Base-by-base conservation (phyloP, 208 protist genomes). In the Herpetomonas samuelpessoai region DNA sequence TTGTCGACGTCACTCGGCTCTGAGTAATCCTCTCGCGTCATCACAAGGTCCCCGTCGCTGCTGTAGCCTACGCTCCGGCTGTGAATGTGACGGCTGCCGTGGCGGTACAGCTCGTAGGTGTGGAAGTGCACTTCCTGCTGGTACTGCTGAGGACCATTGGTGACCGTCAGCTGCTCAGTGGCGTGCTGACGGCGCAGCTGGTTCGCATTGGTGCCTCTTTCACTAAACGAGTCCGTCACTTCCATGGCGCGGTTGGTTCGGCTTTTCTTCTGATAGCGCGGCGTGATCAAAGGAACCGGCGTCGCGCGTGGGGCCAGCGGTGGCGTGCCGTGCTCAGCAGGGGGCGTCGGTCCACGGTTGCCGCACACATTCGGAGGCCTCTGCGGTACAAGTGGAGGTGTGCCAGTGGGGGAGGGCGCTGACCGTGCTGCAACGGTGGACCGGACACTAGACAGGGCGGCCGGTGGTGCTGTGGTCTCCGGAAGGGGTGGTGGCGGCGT, bases 11-110 rank as follows among this genome's bases (percentile, higher is more conserved):
- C 85, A 62, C 84, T 91, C 3, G 82, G 60, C 59, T 95, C 84
- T 25, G 82, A 91, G 57, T 84, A 69, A 28, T 89, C 81, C 50
- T 95, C 88, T 30, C 82, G 75, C 9, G 49, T 81, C 67, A 95
- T 70, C 26, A 95, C 79, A 51, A 95, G 65, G 62, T 95, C 88
- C 19, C 83, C 79, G 14, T 91, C 85, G 70, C 81, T 88, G 70
- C 88, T 92, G 74, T 95, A 95, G 35, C 88, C 88, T 0, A 95
- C 79, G 65, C 81, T 90, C 45, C 85, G 67, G 12, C 71, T 81
- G 60, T 88, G 71, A 30, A 95, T 88, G n/a, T 87, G 58, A 44
- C 65, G 62, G 60, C 78, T 83, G 29, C 88, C 88, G 59, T 92
- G 81, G 2, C 74, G 75, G 76, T 83, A 95, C 35, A 95, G 58